These are phyloP conservation scores for Saccharomycopsis guyanensis DNA, from an alignment of 805 yeast genomes.

Conservation along the genomic window DNA sequence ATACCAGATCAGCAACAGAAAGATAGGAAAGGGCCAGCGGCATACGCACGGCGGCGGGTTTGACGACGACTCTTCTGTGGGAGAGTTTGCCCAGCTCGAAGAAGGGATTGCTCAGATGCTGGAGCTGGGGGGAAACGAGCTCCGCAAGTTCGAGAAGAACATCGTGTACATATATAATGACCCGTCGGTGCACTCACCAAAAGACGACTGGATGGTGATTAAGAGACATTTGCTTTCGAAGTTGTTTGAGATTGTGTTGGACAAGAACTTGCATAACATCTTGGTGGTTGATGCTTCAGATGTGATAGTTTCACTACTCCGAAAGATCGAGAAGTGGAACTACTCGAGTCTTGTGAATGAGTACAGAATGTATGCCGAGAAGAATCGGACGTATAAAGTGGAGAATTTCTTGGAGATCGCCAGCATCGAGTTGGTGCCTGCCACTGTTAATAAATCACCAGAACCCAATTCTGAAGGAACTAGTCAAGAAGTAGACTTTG, in stretches of 20 bases:
- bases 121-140: conserved; percentile 4
- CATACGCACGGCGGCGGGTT: not conserved
- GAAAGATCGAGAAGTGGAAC: conserved; percentile 85
- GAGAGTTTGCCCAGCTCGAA: conserved; percentile 21
- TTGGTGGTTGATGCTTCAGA: conserved; percentile 74
- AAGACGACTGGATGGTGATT: conserved; percentile 57
- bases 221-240: conserved; percentile 56
- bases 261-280: conserved; percentile 55
- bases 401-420: conserved; percentile 78
- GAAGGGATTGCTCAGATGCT: conserved; percentile 13
- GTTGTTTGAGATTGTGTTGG: conserved; percentile 58
- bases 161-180: conserved; percentile 14
- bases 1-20: conserved; percentile 19
- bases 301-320: conserved; percentile 69
- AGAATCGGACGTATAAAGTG: conserved; percentile 66
- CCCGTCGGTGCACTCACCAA: conserved; percentile 9
- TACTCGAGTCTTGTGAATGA: conserved; percentile 79
- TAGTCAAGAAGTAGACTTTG: too few relatives aligned
- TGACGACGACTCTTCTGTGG: not conserved
- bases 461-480: not conserved
- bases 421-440: conserved; percentile 42
- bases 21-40: conserved; percentile 9
- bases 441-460: conserved; percentile 1
- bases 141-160: conserved; percentile 9
- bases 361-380: conserved; percentile 69